phyloP scores from a whole-genome alignment of 169 alveolate species.

The Gregarina niphandrodes region DNA sequence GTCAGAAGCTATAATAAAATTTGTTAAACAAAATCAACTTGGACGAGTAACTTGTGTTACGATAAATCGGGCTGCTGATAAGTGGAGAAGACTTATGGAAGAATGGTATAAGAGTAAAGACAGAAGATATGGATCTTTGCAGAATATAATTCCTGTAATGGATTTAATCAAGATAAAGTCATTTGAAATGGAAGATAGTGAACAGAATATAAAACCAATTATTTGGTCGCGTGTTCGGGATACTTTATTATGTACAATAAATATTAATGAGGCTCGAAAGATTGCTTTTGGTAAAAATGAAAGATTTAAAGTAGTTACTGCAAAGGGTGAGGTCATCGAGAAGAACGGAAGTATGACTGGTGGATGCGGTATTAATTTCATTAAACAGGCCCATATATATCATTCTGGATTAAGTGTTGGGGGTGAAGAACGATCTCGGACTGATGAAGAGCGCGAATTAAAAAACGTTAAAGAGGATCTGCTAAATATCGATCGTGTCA shows the following conservation, averaged over 20 bases:
- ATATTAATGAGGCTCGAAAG: conserved; percentile 32
- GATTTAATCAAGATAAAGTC: too few species aligned
- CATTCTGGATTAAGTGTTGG: too few species aligned
- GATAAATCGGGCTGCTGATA: conserved; percentile 18
- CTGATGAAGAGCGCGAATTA: background rate
- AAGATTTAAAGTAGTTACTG: conserved; percentile 47
- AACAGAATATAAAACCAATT: too few species aligned
- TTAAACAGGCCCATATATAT: background rate
- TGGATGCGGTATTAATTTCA: conserved; percentile 8
- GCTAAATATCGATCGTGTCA: too few species aligned
- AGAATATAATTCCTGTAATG: too few species aligned
- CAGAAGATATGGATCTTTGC: too few species aligned
- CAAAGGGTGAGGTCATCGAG: conserved; percentile 53
- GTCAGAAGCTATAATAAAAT: conserved; percentile 41
- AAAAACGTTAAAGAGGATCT: background rate
- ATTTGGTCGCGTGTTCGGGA: too few species aligned
- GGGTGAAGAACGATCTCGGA: too few species aligned
- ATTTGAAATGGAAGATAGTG: too few species aligned
- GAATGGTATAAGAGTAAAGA: too few species aligned
- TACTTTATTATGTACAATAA: too few species aligned
- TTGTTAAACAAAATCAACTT: conserved; percentile 29
- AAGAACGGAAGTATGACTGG: conserved; percentile 59
- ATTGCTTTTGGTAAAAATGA: conserved; percentile 28
- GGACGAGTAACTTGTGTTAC: conserved; percentile 46
- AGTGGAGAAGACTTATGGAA: too few species aligned